phyloP scores from a whole-genome alignment of 148 eudicot genomes.

The Gaultheria prostrata region DNA sequence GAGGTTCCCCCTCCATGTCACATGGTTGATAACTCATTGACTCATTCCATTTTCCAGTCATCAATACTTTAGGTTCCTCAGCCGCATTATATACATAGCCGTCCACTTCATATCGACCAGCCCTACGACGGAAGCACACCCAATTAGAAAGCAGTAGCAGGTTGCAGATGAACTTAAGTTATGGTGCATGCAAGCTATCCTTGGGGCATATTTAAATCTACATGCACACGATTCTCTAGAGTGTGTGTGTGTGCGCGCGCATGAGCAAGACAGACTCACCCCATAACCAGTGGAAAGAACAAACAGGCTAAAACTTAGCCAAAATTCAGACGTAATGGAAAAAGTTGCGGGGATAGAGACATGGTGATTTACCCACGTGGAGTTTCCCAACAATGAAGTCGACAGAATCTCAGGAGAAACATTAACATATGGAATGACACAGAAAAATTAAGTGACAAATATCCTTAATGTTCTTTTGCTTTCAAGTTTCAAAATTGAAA shows the following conservation, averaged over 20 bases:
- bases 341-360: not conserved
- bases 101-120: conserved; percentile 92
- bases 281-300: not conserved
- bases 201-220: not conserved
- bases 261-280: not conserved
- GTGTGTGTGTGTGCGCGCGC: too few relatives aligned
- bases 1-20: conserved; percentile 89
- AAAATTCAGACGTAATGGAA: not conserved
- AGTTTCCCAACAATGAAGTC: not conserved
- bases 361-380: not conserved
- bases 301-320: not conserved
- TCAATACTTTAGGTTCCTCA: conserved; percentile 85
- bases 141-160: conserved; percentile 6
- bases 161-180: not conserved
- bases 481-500: not conserved
- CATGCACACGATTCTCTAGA: not conserved
- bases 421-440: not conserved
- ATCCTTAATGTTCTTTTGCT: not conserved
- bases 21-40: conserved; percentile 86
- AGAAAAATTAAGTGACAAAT: not conserved
- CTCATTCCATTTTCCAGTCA: conserved; percentile 90
- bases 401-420: not conserved
- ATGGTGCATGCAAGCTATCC: not conserved
- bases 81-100: conserved; percentile 84
- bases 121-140: conserved; percentile 36